Base-by-base conservation (phyloP, 805 yeast species). In the Naumovozyma baii region DNA sequence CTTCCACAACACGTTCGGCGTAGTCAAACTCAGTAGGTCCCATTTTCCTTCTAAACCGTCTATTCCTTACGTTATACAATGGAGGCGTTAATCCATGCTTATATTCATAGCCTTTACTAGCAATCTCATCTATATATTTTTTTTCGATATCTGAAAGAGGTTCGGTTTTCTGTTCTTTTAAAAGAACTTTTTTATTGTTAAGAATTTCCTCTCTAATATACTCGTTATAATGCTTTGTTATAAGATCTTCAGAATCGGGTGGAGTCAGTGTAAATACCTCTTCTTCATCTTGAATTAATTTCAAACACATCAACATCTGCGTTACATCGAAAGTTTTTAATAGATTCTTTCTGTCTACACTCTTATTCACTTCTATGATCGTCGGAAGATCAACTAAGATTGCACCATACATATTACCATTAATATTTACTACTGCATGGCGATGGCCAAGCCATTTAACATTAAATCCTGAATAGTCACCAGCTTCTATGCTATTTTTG, bases 331-430 rank as follows among this genome's bases (percentile, higher is more conserved):
- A 69, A 0, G 94, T 77, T 55, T 92, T 92, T 65, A 82, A 80
- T 18, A 92, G 73, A 55, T 86, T 92, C 58, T 90, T 90, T 30
- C 61, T 47, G 58, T 92, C 98, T 18, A 88, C 74, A 4, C 95
- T 79, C 61, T 92, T 92, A 58, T 81, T 85, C 5, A 83, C 76
- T 57, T 92, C 98, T 8, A 84, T 73, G 3, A 88, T 62, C 0
- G 95, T 84, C 0, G 98, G 98, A 46, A 92, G 65, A 51, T 88
- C 90, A n/a, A 92, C 76, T 28, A 92, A 64, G 46, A 85, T 78
- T 0, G 94, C 96, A 5, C 84, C 86, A 58, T 83, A 90, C 44
- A 78, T 59, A 12, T 75, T 70, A 33, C 77, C 80, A 43, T 77
- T 74, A n/a, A 92, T 72, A 17, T 73, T 70, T 2, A 90, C 76